Evolutionary conservation across 257 asterid species (phyloP), one percentile per base, ranked within the genome.

Genomic region (Solanum sparsipilum): DNA sequence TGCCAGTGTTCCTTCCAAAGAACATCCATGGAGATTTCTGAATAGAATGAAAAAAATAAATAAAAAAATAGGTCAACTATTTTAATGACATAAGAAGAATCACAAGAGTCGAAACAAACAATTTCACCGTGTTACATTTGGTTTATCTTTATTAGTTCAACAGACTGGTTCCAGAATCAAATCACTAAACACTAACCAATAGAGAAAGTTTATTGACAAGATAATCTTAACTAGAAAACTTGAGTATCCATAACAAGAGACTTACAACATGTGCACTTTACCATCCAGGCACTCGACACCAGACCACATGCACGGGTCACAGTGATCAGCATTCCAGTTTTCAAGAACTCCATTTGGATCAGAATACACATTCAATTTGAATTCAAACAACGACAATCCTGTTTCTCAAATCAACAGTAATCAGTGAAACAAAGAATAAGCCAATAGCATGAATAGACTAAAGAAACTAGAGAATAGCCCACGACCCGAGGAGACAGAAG

Each of bases 251-350:
- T 20, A 85, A 39, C 12, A 86, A 83, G 86, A 86, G 25, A 92
- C 99, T 95, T 93, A 97, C 99, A 97, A 88, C 86, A 71, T 87
- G 88, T 90, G 88, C 90, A 97, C 99, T 91, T 91, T 85, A 32
- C 96, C 94, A 35, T 93, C 96, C 60, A 89, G 73, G 86, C 99
- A 97, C 79, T 88, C 92, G 52, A 97, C 89, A 56, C 99, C 99
- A 3, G 90, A 90, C 99, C 99, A 97, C 91, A 83, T 84, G 90
- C 99, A 97, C 0, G 98, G 98, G 86, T 93, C 92, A 86, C 88
- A 87, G 58, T 95, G 96, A 87, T 88, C 78, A 25, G 93, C 87
- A 86, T 93, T 91, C 99, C 99, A 97, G 89, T 94, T 90, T 31
- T 90, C 91, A 88, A 97, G 91, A 89, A 91, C 94, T 31, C 94